phyloP scores from a whole-genome alignment of 345 rosid species.

The Kernera saxatilis region DNA sequence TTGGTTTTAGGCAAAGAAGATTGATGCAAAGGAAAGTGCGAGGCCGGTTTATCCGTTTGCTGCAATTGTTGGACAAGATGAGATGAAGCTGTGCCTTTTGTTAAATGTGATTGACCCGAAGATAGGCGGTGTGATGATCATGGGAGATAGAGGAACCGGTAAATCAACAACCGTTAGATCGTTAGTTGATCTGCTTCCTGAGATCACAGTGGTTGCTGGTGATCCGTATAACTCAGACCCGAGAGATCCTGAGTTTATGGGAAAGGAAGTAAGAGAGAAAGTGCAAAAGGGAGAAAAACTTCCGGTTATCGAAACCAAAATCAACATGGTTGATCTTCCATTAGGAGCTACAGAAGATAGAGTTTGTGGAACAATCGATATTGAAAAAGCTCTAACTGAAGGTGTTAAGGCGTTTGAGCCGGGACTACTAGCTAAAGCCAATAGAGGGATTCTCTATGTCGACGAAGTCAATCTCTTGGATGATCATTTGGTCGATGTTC shows the following conservation, averaged over 20 bases:
- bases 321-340: constrained; percentile 94
- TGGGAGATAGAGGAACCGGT: constrained; percentile 96
- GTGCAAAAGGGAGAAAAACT: constrained; percentile 49
- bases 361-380: constrained; percentile 89
- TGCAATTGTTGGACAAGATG: constrained; percentile 96
- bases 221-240: constrained; percentile 96
- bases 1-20: constrained; percentile 46
- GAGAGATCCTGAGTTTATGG: constrained; percentile 84
- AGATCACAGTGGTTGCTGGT: constrained; percentile 68
- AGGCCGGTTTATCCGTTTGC: constrained; percentile 92
- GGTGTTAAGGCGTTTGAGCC: constrained; percentile 95
- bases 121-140: constrained; percentile 96
- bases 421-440: constrained; percentile 89
- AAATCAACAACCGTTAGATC: constrained; percentile 90
- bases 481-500: constrained; percentile 89
- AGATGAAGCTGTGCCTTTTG: constrained; percentile 90
- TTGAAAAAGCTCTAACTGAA: constrained; percentile 84
- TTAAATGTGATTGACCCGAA: constrained; percentile 90
- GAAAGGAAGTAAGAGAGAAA: constrained; percentile 66
- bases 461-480: constrained; percentile 93
- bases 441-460: constrained; percentile 84
- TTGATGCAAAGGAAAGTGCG: constrained; percentile 55
- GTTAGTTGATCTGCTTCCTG: constrained; percentile 78
- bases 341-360: constrained; percentile 92
- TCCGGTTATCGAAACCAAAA: constrained; percentile 39